Evolutionary conservation across 2,329 filamentous ascomycete species (phyloP).

Genomic region (Nemania sp.): DNA sequence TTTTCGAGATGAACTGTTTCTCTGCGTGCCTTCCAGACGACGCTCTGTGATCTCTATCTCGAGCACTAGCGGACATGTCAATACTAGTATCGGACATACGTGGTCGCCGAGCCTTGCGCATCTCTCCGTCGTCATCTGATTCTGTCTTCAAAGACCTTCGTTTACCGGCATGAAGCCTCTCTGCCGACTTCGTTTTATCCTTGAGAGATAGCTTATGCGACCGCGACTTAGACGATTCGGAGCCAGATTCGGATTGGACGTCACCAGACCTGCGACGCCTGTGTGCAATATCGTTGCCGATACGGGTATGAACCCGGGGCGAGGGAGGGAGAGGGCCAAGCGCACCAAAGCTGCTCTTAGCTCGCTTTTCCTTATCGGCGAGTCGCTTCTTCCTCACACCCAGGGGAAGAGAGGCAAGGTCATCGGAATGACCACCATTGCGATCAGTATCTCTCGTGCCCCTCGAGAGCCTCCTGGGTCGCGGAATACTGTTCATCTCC

Average conservation of each 20-base stretch:
- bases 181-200: slow-evolving; percentile 52
- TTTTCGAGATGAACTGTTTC: slow-evolving; percentile 37
- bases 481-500: slow-evolving; percentile 47
- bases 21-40: slow-evolving; percentile 39
- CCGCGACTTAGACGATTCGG: slow-evolving; percentile 52
- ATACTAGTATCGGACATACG: slow-evolving; percentile 52
- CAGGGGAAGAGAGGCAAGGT: slow-evolving; percentile 41
- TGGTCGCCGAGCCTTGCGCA: slow-evolving; percentile 57
- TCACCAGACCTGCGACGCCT: slow-evolving; percentile 46
- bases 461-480: slow-evolving; percentile 42
- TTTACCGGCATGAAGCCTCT: slow-evolving; percentile 54
- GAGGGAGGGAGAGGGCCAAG: slow-evolving; percentile 63
- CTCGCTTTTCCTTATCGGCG: slow-evolving; percentile 48
- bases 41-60: slow-evolving; percentile 41
- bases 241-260: slow-evolving; percentile 57
- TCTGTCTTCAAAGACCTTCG: slow-evolving; percentile 57
- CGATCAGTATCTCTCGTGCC: slow-evolving; percentile 39
- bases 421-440: slow-evolving; percentile 38
- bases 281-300: slow-evolving; percentile 36
- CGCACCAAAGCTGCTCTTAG: slow-evolving; percentile 58
- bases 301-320: slow-evolving; percentile 48
- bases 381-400: slow-evolving; percentile 57
- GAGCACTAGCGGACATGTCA: slow-evolving; percentile 39
- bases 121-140: slow-evolving; percentile 61
- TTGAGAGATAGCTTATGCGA: slow-evolving; percentile 50